Conservation (phyloP, 148 eudicot species). For the Cornus suecica region DNA sequence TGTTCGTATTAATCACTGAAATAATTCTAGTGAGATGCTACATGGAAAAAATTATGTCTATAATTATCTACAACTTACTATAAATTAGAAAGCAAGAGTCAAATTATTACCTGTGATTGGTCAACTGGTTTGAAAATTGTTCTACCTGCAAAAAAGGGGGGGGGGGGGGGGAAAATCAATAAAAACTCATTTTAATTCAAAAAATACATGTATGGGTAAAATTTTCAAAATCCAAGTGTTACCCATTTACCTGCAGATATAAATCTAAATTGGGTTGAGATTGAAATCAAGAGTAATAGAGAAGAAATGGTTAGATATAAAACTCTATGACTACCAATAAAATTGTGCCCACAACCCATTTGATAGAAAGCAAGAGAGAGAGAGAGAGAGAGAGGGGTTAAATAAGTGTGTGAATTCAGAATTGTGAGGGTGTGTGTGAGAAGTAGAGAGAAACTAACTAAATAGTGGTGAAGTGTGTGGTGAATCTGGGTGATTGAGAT, state of each 20-base stretch:
- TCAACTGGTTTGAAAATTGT: constrained; percentile 8
- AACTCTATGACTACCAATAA: constrained; percentile 4
- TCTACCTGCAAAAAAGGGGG: constrained; percentile 20
- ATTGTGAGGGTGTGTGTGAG: not conserved
- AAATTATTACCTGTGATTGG: constrained; percentile 14
- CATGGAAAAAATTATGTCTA: too few species aligned
- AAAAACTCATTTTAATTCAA: too few species aligned
- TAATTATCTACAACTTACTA: too few species aligned
- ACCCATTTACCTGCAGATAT: constrained; percentile 31
- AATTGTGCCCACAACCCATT: constrained; percentile 30
- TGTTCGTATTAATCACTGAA: too few species aligned
- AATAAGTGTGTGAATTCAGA: too few species aligned
- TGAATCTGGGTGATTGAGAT: constrained; percentile 15
- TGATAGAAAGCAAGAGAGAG: constrained; percentile 7
- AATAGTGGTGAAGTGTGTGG: not conserved
- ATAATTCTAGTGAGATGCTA: too few species aligned
- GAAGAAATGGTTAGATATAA: constrained; percentile 22
- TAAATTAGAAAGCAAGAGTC: not conserved
- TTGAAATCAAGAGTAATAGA: constrained; percentile 34
- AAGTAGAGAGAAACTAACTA: not conserved
- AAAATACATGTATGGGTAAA: not conserved
- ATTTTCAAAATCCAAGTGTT: not conserved
- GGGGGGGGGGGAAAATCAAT: too few species aligned
- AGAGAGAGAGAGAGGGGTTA: not conserved
- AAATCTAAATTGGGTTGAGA: constrained; percentile 31